Percentiles rank a stretch among this genome's conserved stretches.
Conservation (phyloP, 2,329 filamentous ascomycete genomes). For the Harringtonia aguacate region DNA sequence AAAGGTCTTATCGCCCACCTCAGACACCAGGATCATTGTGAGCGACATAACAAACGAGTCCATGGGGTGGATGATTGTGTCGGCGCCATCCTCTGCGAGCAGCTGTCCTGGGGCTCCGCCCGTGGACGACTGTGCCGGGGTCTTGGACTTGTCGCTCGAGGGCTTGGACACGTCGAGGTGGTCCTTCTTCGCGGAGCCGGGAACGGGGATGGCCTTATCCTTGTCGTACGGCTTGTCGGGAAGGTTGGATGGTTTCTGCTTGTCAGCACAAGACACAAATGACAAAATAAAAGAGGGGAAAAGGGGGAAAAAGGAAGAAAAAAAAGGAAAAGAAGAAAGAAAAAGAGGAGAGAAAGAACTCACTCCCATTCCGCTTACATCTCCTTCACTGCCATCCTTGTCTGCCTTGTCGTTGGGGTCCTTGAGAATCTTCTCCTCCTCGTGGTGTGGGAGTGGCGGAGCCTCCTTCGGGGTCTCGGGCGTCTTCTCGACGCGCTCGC, state of each 20-base stretch:
- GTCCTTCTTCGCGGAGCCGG: conserved; percentile 53
- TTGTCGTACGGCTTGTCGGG: conserved; percentile 69
- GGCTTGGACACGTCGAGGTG: conserved; percentile 43
- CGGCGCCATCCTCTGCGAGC: conserved; percentile 31
- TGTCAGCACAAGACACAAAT: too few relatives aligned
- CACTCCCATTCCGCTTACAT: conserved; percentile 48
- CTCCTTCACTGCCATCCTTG: conserved; percentile 25
- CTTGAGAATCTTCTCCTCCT: conserved; percentile 55
- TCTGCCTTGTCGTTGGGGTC: conserved; percentile 27
- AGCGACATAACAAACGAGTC: conserved; percentile 89
- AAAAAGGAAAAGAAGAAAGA: too few relatives aligned
- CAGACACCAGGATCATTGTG: conserved; percentile 95
- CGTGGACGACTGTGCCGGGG: neutral
- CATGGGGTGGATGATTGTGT: conserved; percentile 59
- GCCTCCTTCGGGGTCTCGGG: conserved; percentile 79
- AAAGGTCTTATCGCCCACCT: conserved; percentile 98
- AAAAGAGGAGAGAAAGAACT: conserved; percentile 12
- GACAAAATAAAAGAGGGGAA: too few relatives aligned
- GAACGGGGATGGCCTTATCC: conserved; percentile 60
- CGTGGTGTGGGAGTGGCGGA: conserved; percentile 70
- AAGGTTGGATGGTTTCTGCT: conserved; percentile 74
- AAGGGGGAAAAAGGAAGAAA: too few relatives aligned
- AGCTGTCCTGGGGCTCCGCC: too few relatives aligned
- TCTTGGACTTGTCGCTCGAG: conserved; percentile 16
- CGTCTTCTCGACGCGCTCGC: conserved; percentile 58